These are phyloP conservation scores for Ascochyta lentis DNA, from an alignment of 2,329 filamentous ascomycete genomes.

Conservation along the genomic window DNA sequence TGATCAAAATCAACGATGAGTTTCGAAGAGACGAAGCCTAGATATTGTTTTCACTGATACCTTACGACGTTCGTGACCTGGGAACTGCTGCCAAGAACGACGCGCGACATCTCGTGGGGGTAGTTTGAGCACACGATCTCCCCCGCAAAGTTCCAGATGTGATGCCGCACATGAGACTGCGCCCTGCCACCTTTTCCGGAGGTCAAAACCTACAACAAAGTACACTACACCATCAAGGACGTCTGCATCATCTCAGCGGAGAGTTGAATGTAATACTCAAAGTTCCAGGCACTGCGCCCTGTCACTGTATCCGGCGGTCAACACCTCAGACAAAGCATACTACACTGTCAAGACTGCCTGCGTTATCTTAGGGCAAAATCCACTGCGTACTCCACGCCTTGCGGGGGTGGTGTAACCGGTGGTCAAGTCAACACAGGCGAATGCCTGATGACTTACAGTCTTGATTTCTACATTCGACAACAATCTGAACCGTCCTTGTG, in stretches of 20 bases:
- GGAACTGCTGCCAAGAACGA: slow-evolving; percentile 25
- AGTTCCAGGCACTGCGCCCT: not conserved
- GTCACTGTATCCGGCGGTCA: not conserved
- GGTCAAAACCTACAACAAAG: not conserved
- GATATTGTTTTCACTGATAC: not conserved
- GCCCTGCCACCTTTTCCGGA: not conserved
- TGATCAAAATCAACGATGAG: not conserved
- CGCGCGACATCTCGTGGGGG: slow-evolving; percentile 5
- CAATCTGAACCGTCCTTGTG: not conserved
- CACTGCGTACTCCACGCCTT: not conserved
- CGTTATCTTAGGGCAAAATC: not conserved
- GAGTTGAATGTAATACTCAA: not conserved
- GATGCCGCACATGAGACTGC: not conserved
- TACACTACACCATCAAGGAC: not conserved
- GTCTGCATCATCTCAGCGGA: not conserved
- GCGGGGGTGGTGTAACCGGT: not conserved
- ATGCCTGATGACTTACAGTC: not conserved
- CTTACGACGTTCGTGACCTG: slow-evolving; percentile 14
- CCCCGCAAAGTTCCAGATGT: slow-evolving; percentile 6
- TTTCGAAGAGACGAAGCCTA: not conserved
- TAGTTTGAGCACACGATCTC: slow-evolving; percentile 6
- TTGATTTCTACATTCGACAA: not conserved
- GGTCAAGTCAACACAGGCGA: not conserved
- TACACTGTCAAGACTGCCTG: not conserved
- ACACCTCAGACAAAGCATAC: not conserved